Conservation (phyloP, 352 stramenopile species). For the Globisporangium spiculum region DNA sequence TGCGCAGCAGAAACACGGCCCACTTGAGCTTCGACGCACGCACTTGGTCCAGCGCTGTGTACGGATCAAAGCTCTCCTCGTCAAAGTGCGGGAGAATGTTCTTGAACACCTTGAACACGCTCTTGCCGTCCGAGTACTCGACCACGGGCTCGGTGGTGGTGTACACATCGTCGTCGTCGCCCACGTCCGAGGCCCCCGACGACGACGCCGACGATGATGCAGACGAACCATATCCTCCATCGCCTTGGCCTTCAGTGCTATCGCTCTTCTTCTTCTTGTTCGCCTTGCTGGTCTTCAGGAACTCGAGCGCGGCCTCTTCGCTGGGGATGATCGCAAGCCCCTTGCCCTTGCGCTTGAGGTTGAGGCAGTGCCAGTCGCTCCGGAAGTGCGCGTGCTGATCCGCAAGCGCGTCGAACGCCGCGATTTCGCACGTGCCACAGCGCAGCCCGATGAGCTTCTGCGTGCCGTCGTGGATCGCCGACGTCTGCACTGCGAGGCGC, state of each 20-base stretch:
- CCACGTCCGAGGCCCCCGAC: slow-evolving; percentile 36
- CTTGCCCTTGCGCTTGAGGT: slow-evolving; percentile 73
- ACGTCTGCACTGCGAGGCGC: slow-evolving; percentile 29
- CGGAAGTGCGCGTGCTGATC: slow-evolving; percentile 87
- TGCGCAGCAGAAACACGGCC: slow-evolving; percentile 89
- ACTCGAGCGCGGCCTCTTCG: slow-evolving; percentile 31
- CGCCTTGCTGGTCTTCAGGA: slow-evolving; percentile 18
- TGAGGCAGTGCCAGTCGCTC: slow-evolving; percentile 73
- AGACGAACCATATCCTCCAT: slow-evolving; percentile 21
- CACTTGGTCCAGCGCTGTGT: slow-evolving; percentile 44
- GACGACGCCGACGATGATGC: slow-evolving; percentile 43
- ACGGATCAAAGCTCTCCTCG: slow-evolving; percentile 62
- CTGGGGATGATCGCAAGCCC: slow-evolving; percentile 42
- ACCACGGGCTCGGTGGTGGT: slow-evolving; percentile 70
- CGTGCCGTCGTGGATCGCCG: slow-evolving; percentile 31
- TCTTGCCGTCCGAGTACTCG: slow-evolving; percentile 70
- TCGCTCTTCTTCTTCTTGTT: slow-evolving; percentile 22
- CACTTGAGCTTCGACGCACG: slow-evolving; percentile 63
- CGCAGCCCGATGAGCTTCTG: slow-evolving; percentile 49
- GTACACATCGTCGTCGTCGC: slow-evolving; percentile 42
- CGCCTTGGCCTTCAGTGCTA: slow-evolving; percentile 9
- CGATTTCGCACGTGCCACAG: slow-evolving; percentile 72
- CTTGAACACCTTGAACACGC: slow-evolving; percentile 79
- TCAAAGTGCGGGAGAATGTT: slow-evolving; percentile 47
- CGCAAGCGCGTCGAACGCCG: slow-evolving; percentile 66